phyloP scores from a whole-genome alignment of 176 grass and related monocot genomes.

The Cenchrus americanus region DNA sequence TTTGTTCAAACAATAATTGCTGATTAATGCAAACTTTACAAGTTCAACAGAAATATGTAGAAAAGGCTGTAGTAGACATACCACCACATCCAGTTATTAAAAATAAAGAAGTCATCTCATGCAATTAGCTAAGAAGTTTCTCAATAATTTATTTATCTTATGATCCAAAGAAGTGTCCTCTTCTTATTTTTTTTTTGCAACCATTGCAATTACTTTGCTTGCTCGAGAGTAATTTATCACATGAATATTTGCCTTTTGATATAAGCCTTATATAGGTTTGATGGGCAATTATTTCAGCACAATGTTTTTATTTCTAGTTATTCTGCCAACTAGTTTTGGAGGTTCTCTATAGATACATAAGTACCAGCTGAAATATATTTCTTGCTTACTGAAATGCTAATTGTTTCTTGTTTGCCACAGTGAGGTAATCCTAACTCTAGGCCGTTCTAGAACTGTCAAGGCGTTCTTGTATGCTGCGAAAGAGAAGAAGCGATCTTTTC shows the following conservation, averaged over 20 bases:
- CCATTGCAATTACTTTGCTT: neutral
- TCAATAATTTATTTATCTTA: neutral
- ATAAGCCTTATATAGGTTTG: neutral
- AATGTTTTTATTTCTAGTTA: neutral
- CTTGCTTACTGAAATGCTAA: slow-evolving; percentile 18
- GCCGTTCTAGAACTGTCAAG: slow-evolving; percentile 93
- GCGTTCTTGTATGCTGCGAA: slow-evolving; percentile 93
- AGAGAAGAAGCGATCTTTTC: slow-evolving; percentile 92
- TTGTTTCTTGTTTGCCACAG: slow-evolving; percentile 51
- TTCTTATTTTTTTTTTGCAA: no score
- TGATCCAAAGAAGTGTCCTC: neutral
- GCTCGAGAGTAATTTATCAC: neutral
- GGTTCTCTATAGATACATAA: neutral
- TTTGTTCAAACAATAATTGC: neutral
- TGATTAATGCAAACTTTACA: neutral
- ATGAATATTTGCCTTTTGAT: neutral
- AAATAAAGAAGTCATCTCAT: neutral
- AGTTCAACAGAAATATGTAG: neutral
- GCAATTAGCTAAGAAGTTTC: slow-evolving; percentile 2
- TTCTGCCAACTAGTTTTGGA: neutral
- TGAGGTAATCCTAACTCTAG: slow-evolving; percentile 98
- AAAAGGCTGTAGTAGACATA: neutral
- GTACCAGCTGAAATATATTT: slow-evolving; percentile 4
- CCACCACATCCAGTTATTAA: neutral
- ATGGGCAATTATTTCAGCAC: neutral